Base-by-base conservation (phyloP, 352 stramenopile genomes). In the Phytophthora pistaciae region DNA sequence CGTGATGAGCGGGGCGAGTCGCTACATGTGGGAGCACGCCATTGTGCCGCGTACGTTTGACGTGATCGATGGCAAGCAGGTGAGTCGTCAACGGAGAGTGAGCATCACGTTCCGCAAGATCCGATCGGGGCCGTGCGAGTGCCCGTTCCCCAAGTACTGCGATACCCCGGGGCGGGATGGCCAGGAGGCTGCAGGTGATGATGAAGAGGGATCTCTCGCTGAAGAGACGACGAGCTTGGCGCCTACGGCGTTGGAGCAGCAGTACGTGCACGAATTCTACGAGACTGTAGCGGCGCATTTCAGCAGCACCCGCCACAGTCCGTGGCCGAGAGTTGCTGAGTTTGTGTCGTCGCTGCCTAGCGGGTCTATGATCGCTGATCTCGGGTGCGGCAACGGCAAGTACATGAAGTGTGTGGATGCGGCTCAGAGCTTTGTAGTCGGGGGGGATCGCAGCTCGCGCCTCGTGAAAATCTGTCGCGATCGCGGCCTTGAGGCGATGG, bases 61-160 rank as follows among this genome's bases (percentile, higher is more conserved):
- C 77, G 83, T 96, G 13, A 88, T 97, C 29, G 92, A 96, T 61
- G 83, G 83, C 25, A 70, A 82, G 27, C 77, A 92, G 16, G 78
- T 94, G 5, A 75, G 74, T 29, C 86, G 92, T 48, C 61, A 82
- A 49, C 79, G 91, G 29, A 84, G 89, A 70, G 68, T 97, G 16
- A 96, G 88, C 11, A 85, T 98, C 55, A 98, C 92, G 27, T 97
- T 97, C 71, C 89, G 92, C 40, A 94, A 95, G 60, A 77, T 98
- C 13, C 88, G 86, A 60, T 79, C 75, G 16, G 89, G 77, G 1
- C 75, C 83, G 9, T 96, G 90, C 40, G 82, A 79, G 53, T 96
- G 90, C 56, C 77, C 66, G 3, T 96, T 92, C 56, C 84, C 81
- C 0, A 74, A 85, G 21, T 85, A 93, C 44, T 96, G 90, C 54